phyloP scores from a whole-genome alignment of 768 basidiomycete genomes.

The Lentinula sp. region DNA sequence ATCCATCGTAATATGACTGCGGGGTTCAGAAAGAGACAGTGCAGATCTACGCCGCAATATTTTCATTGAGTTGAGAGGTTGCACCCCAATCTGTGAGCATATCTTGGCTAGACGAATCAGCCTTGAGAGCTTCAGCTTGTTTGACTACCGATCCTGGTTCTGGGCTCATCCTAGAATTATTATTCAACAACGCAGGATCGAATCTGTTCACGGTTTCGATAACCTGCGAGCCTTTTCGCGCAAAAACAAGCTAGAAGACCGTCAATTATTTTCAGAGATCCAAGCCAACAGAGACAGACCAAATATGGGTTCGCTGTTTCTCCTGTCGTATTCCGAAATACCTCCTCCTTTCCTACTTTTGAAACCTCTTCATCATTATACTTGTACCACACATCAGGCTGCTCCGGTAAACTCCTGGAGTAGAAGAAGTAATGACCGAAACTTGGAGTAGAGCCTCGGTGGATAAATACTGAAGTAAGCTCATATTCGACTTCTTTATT shows the following conservation, averaged over 20 bases:
- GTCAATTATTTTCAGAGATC: background rate
- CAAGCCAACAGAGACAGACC: constrained; percentile 34
- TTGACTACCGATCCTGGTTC: too few species aligned
- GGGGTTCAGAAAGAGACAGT: too few species aligned
- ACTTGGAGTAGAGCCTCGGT: constrained; percentile 81
- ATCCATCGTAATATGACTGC: too few species aligned
- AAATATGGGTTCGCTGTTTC: constrained; percentile 87
- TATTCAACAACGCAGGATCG: constrained; percentile 19
- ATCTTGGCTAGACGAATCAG: too few species aligned
- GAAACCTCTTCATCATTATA: constrained; percentile 91
- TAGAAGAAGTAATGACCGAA: constrained; percentile 98
- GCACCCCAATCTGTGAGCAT: too few species aligned
- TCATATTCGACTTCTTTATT: constrained; percentile 72
- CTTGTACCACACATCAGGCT: constrained; percentile 88
- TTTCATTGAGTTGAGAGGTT: too few species aligned
- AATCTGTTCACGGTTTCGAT: constrained; percentile 79
- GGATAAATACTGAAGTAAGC: constrained; percentile 91
- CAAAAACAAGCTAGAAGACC: constrained; percentile 65
- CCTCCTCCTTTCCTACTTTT: constrained; percentile 71
- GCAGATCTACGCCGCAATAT: too few species aligned
- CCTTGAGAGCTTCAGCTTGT: too few species aligned
- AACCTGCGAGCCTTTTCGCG: constrained; percentile 70
- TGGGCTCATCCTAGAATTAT: background rate
- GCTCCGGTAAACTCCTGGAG: constrained; percentile 76
- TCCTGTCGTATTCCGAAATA: constrained; percentile 86